Conservation (phyloP, 257 asterid species). For the Craterostigma plantagineum region DNA sequence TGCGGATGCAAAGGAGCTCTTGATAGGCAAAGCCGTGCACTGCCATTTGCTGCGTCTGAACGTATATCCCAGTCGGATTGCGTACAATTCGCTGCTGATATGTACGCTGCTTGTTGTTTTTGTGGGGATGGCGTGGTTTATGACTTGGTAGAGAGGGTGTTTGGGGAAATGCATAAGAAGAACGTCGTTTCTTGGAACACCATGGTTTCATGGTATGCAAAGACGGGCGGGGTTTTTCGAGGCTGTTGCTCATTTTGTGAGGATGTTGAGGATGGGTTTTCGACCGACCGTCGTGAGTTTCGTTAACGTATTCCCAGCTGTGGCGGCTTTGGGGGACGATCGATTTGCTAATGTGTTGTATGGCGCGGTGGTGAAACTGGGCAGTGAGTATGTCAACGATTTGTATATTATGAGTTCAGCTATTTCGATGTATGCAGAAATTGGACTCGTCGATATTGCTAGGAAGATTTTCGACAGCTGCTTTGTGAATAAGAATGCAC, state of each 20-base stretch:
- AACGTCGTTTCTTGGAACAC: slow-evolving; percentile 58
- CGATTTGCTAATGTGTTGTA: slow-evolving; percentile 19
- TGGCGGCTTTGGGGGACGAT: slow-evolving; percentile 18
- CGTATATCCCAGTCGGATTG: slow-evolving; percentile 53
- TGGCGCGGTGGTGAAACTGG: slow-evolving; percentile 29
- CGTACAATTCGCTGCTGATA: slow-evolving; percentile 61
- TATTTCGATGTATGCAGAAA: slow-evolving; percentile 41
- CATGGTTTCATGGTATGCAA: slow-evolving; percentile 35
- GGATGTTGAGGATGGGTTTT: slow-evolving; percentile 36
- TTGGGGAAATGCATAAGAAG: slow-evolving; percentile 46
- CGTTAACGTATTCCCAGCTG: slow-evolving; percentile 34
- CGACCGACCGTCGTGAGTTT: slow-evolving; percentile 37
- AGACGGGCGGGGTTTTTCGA: slow-evolving; percentile 20
- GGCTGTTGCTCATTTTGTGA: slow-evolving; percentile 25
- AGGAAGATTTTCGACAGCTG: slow-evolving; percentile 26
- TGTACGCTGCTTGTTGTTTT: slow-evolving; percentile 49
- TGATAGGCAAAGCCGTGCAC: slow-evolving; percentile 61
- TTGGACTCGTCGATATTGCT: slow-evolving; percentile 23
- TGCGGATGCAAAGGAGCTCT: slow-evolving; percentile 42
- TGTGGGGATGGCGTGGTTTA: slow-evolving; percentile 16
- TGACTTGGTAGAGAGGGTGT: slow-evolving; percentile 43
- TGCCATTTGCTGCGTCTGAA: slow-evolving; percentile 50
- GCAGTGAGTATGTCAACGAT: slow-evolving; percentile 29
- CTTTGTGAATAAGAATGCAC: slow-evolving; percentile 30
- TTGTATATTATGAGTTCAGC: slow-evolving; percentile 42